Evolutionary conservation across 139 green algal species (phyloP), one percentile per base, ranked within the genome.

Genomic region (Chlamydomonas sp.): DNA sequence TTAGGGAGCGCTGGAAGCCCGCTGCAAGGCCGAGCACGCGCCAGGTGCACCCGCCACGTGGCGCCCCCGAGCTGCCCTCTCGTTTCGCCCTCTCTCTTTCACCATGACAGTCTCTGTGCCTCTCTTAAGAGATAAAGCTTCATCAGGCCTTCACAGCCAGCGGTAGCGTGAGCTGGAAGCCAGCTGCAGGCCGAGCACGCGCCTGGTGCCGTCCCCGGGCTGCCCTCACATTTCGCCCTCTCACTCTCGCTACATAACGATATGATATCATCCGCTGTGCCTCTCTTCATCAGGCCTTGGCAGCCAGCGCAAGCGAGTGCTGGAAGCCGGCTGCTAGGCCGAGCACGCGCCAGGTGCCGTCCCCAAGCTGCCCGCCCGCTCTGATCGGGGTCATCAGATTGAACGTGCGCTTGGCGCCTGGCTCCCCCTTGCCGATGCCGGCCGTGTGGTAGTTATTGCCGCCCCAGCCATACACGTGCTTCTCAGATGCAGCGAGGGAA

Each of bases 391-490:
- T n/a, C 16, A 48, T 8, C 36, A 80, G 49, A 31, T 75, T 26
- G 13, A 35, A 57, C 65, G 73, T 69, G 35, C 65, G 16, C 39
- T 43, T 33, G 48, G 74, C 59, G 4, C 30, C 38, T 0, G 43
- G 57, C 20, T 62, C 73, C 60, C 39, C 36, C 35, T 63, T 38
- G 34, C 70, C 76, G 20, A 75, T 37, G 35, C 76, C 75, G 3
- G 63, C 34, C 64, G 54, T 67, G 24, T 69, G 33, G 73, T 83
- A 84, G 50, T 67, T 73, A 62, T 84, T 84, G 75, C 24, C 57
- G 48, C 81, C 81, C 73, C 73, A 87, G 26, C 73, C 81, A 69
- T 77, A 87, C 0, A 83, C n/a, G 1, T 49, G 35, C 35, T 28
- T 43, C 3, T 48, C 37, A 10, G 73, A 76, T 6, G 78, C 78